A percentile compares a stretch with the other conserved stretches of the same genome.
Conservation (phyloP, 108 stramenopile species). For the Nannochloropsis oceanica region DNA sequence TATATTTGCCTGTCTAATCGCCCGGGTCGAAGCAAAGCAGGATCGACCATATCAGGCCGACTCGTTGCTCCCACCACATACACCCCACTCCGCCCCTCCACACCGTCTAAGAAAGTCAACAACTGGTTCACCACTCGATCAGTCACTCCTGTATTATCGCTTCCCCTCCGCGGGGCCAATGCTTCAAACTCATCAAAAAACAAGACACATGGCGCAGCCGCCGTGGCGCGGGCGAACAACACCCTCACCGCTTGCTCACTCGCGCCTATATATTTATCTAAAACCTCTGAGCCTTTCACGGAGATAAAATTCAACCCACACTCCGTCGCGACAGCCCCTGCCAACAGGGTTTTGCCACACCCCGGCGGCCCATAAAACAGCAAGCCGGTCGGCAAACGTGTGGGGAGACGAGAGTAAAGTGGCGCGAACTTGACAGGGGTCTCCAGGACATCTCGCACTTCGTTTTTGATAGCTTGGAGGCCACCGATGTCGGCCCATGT, state of each 20-base stretch:
- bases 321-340: slow-evolving; percentile 64
- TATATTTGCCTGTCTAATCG: slow-evolving; percentile 80
- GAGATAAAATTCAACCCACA: slow-evolving; percentile 66
- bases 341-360: slow-evolving; percentile 68
- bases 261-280: slow-evolving; percentile 93
- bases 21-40: slow-evolving; percentile 78
- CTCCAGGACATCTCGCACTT: slow-evolving; percentile 27
- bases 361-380: slow-evolving; percentile 92
- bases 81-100: slow-evolving; percentile 54
- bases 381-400: slow-evolving; percentile 73
- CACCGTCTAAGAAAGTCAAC: slow-evolving; percentile 88
- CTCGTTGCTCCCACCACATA: slow-evolving; percentile 81
- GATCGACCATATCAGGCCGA: slow-evolving; percentile 84
- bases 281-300: slow-evolving; percentile 80
- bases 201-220: slow-evolving; percentile 72
- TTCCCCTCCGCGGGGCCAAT: slow-evolving; percentile 76
- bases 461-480: slow-evolving; percentile 16
- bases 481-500: slow-evolving; percentile 43
- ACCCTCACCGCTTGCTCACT: slow-evolving; percentile 85
- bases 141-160: slow-evolving; percentile 86
- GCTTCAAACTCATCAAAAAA: slow-evolving; percentile 94
- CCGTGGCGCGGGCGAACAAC: slow-evolving; percentile 64
- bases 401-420: slow-evolving; percentile 22
- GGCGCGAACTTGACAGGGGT: slow-evolving; percentile 27
- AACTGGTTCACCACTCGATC: slow-evolving; percentile 96